Conservation (phyloP, 768 basidiomycete genomes). For the Lactifluus piperatus region DNA sequence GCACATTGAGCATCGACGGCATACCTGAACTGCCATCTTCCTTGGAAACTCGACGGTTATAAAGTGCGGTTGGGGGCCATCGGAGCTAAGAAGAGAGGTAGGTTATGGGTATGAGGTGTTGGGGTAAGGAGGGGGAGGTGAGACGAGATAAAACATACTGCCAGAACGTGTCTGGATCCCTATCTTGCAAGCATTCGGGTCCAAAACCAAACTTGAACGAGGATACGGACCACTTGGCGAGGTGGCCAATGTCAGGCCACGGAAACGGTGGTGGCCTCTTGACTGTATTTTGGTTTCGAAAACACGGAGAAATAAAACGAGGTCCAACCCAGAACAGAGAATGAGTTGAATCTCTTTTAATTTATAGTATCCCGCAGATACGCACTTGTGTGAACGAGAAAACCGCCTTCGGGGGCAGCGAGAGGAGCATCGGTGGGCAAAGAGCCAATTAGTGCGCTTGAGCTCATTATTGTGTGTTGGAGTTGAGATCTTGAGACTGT, state of each 20-base stretch:
- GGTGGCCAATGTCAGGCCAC: constrained; percentile 79
- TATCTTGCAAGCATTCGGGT: constrained; percentile 82
- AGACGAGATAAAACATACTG: constrained; percentile 59
- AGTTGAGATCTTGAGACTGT: background rate
- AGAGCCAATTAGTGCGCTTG: background rate
- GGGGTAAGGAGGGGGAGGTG: background rate
- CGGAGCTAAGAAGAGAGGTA: constrained; percentile 43
- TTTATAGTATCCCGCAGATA: background rate
- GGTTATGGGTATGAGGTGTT: background rate
- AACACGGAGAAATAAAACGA: too few relatives aligned
- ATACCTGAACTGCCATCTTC: constrained; percentile 83
- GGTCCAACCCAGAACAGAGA: too few relatives aligned
- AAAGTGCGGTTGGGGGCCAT: constrained; percentile 95
- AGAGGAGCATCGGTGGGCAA: background rate
- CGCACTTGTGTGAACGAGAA: constrained; percentile 34
- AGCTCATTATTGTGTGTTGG: background rate
- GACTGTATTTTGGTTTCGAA: constrained; percentile 18
- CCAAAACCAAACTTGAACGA: constrained; percentile 96
- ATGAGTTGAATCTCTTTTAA: too few relatives aligned
- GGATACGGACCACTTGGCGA: constrained; percentile 94
- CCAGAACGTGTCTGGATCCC: constrained; percentile 92
- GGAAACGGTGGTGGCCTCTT: constrained; percentile 45
- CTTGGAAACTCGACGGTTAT: constrained; percentile 91
- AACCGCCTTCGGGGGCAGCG: constrained; percentile 28
- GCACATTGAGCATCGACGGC: too few relatives aligned